Evolutionary conservation across 2,329 filamentous ascomycete genomes (phyloP).

Genomic region (Aaosphaeria arxii): DNA sequence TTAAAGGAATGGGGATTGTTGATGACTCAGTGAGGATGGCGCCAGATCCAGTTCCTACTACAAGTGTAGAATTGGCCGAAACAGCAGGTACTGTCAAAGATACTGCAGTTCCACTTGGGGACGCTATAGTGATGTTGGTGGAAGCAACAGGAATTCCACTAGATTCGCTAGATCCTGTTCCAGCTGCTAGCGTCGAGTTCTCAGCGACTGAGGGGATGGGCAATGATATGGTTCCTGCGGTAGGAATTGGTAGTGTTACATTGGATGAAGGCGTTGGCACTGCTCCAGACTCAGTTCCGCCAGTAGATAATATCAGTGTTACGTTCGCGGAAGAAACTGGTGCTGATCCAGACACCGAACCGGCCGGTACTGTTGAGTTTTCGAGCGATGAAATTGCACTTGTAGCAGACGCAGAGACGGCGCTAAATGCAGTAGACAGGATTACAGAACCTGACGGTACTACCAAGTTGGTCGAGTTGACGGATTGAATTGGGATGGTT

Average conservation of each 20-base stretch:
- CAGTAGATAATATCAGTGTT: constrained; percentile 2
- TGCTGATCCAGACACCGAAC: constrained; percentile 3
- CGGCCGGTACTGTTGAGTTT: constrained; percentile 3
- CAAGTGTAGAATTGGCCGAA: background rate
- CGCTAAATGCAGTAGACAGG: background rate
- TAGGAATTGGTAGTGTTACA: too few relatives aligned
- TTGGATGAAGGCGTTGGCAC: too few relatives aligned
- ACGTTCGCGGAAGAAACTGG: constrained; percentile 2
- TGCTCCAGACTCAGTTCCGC: background rate
- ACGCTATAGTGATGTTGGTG: too few relatives aligned
- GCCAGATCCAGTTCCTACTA: background rate
- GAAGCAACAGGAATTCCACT: too few relatives aligned
- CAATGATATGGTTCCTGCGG: too few relatives aligned
- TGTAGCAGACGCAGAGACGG: constrained; percentile 1
- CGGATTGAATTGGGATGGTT: too few relatives aligned
- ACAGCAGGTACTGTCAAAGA: background rate
- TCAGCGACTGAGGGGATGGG: too few relatives aligned
- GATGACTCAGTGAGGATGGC: background rate
- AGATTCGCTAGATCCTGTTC: background rate
- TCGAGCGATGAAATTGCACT: constrained; percentile 1
- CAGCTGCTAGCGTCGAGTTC: background rate
- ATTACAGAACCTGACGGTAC: background rate
- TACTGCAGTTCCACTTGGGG: too few relatives aligned
- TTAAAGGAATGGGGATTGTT: background rate
- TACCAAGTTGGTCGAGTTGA: background rate